Evolutionary conservation across 2,329 filamentous ascomycete genomes (phyloP).

Genomic region (Stemphylium beticola): DNA sequence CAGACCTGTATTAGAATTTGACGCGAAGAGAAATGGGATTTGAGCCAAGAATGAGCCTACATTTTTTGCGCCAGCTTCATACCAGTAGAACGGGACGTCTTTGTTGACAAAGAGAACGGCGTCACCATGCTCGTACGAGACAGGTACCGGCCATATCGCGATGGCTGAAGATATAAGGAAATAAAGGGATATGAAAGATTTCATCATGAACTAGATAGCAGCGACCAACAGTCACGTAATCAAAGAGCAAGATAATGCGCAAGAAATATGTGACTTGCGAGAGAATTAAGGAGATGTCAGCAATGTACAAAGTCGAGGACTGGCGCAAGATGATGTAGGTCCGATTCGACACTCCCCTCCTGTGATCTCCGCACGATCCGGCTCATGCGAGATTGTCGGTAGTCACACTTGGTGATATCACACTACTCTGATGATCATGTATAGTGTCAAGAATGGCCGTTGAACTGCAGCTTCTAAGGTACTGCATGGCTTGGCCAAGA

Average conservation of each 20-base stretch:
- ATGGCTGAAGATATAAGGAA: conserved; percentile 32
- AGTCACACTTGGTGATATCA: neutral
- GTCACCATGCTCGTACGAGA: conserved; percentile 47
- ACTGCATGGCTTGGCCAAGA: neutral
- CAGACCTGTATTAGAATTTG: conserved; percentile 26
- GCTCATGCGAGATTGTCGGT: neutral
- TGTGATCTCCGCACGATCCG: neutral
- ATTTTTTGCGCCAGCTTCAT: conserved; percentile 44
- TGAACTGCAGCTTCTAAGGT: neutral
- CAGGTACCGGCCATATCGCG: conserved; percentile 54
- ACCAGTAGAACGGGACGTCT: conserved; percentile 45
- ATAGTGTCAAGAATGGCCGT: neutral
- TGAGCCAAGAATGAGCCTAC: conserved; percentile 32
- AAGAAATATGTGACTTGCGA: too few relatives aligned
- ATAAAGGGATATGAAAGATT: conserved; percentile 16
- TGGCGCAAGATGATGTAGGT: conserved; percentile 19
- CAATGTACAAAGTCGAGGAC: conserved; percentile 13
- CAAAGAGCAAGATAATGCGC: neutral
- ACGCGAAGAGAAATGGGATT: conserved; percentile 19
- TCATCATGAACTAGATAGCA: conserved; percentile 29
- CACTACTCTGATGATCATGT: neutral
- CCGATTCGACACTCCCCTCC: neutral
- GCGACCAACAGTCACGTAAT: neutral
- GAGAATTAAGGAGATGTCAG: neutral
- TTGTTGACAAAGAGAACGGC: conserved; percentile 49